A percentile compares a stretch with the other conserved stretches of the same genome.
phyloP scores from a whole-genome alignment of 164 flowering plant species.

The Chloranthus sessilifolius region DNA sequence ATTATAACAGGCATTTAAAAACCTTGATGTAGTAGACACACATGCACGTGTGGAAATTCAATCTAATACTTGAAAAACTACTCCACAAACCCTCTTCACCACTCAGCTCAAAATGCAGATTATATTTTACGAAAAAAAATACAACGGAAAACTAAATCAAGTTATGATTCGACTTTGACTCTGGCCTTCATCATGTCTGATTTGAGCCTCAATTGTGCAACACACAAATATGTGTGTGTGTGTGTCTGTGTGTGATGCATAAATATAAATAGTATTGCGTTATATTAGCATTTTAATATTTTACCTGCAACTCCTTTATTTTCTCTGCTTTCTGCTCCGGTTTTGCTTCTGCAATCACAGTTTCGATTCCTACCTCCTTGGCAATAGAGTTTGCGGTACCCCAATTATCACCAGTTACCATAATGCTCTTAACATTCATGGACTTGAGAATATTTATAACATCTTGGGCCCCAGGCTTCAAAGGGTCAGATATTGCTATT shows the following conservation, averaged over 20 bases:
- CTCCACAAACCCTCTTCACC: too few relatives aligned
- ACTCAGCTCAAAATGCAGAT: not conserved
- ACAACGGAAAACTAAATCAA: not conserved
- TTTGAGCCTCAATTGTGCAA: too few relatives aligned
- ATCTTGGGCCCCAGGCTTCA: conserved; percentile 70
- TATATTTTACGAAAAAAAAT: not conserved
- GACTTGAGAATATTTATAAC: conserved; percentile 75
- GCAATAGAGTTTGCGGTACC: conserved; percentile 90
- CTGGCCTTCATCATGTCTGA: too few relatives aligned
- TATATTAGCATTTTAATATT: not conserved
- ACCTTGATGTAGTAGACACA: too few relatives aligned
- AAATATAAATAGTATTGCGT: too few relatives aligned
- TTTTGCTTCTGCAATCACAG: conserved; percentile 76
- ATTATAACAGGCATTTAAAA: too few relatives aligned
- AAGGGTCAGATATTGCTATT: conserved; percentile 74
- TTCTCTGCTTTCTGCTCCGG: conserved; percentile 82
- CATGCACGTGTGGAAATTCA: too few relatives aligned
- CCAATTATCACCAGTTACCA: conserved; percentile 94
- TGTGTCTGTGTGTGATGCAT: too few relatives aligned
- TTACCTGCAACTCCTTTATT: conserved; percentile 75
- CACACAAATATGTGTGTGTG: too few relatives aligned
- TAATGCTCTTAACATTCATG: conserved; percentile 61
- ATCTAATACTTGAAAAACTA: too few relatives aligned
- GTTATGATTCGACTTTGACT: not conserved
- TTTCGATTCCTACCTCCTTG: conserved; percentile 64